Evolutionary conservation across 305 asterid species (phyloP).

Genomic region (Fraxinus platypoda): DNA sequence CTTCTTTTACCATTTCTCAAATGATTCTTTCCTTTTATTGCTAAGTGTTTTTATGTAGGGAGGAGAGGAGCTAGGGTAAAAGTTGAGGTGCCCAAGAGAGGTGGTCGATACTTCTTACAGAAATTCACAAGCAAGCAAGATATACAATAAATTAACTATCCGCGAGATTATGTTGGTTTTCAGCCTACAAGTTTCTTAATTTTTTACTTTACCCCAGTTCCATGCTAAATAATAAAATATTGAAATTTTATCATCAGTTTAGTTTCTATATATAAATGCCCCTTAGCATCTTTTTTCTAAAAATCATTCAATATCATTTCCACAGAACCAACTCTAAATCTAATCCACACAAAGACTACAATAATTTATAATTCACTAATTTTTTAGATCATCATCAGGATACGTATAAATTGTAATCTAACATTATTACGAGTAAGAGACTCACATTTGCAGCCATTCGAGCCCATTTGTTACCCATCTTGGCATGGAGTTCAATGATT

Average conservation of each 20-base stretch:
- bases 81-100: neutral
- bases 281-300: neutral
- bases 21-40: neutral
- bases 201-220: slow-evolving; percentile 16
- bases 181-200: slow-evolving; percentile 8
- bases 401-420: slow-evolving; percentile 1
- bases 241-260: neutral
- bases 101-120: neutral
- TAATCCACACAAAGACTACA: neutral
- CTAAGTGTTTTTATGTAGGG: neutral
- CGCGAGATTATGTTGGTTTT: slow-evolving; percentile 4
- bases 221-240: slow-evolving; percentile 11
- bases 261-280: neutral
- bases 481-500: slow-evolving; percentile 65
- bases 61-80: neutral
- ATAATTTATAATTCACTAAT: slow-evolving; percentile 9
- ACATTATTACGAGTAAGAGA: slow-evolving; percentile 15
- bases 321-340: slow-evolving; percentile 17
- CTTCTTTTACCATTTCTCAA: neutral
- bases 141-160: slow-evolving; percentile 13
- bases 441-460: slow-evolving; percentile 74
- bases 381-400: slow-evolving; percentile 18
- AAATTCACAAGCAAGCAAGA: neutral
- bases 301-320: neutral
- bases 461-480: slow-evolving; percentile 76